phyloP scores from a whole-genome alignment of 768 basidiomycete species.

The Russula sp. region DNA sequence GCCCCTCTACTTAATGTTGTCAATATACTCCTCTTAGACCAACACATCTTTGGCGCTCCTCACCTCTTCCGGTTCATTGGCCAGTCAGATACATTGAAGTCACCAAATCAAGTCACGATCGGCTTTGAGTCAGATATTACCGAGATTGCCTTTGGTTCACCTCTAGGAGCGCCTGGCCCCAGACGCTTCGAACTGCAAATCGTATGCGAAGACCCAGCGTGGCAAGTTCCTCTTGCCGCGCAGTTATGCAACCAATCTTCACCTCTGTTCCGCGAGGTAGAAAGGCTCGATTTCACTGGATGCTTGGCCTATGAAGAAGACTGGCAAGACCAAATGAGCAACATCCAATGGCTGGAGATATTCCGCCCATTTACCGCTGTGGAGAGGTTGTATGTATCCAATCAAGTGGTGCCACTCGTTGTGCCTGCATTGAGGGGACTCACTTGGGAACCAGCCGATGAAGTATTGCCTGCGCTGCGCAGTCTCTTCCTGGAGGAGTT shows the following conservation, averaged over 20 bases:
- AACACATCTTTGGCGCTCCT: neutral
- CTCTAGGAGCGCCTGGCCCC: too few species aligned
- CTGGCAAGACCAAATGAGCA: neutral
- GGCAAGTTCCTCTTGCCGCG: too few species aligned
- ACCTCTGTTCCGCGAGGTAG: neutral
- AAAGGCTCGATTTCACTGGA: neutral
- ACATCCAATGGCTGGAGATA: neutral
- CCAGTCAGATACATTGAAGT: neutral
- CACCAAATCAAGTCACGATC: too few species aligned
- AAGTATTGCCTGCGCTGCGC: neutral
- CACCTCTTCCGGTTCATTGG: neutral
- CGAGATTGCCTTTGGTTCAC: too few species aligned
- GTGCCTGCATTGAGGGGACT: neutral
- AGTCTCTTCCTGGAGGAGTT: neutral
- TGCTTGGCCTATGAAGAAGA: too few species aligned
- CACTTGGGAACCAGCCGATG: neutral
- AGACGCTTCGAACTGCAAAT: too few species aligned
- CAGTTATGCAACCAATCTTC: too few species aligned
- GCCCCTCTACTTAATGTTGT: neutral
- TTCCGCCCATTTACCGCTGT: neutral
- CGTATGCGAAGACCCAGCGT: too few species aligned
- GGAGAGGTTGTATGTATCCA: neutral
- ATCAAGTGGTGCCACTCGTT: neutral
- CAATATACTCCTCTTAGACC: neutral
- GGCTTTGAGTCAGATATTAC: neutral